Percentiles rank a stretch among this genome's conserved stretches.
Evolutionary conservation across 768 basidiomycete species (phyloP).

Genomic region (Pholiota microspora): DNA sequence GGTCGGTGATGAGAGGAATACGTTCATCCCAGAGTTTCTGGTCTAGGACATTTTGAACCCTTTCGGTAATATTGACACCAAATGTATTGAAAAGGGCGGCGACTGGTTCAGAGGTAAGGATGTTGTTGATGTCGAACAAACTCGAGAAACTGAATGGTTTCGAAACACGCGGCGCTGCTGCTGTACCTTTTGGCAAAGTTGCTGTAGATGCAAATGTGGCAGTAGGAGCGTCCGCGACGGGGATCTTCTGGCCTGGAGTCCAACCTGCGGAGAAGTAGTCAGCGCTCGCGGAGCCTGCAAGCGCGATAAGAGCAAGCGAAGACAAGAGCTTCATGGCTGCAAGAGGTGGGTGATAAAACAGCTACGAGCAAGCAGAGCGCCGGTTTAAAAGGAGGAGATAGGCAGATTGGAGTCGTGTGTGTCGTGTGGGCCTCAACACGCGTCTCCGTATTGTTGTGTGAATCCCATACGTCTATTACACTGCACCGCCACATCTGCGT

Average conservation of each 20-base stretch:
- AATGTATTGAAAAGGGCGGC: conserved; percentile 49
- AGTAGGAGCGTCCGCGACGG: conserved; percentile 23
- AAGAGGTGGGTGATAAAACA: neutral
- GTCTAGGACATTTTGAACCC: conserved; percentile 32
- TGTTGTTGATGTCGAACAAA: conserved; percentile 35
- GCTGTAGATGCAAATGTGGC: conserved; percentile 19
- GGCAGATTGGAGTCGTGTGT: no score
- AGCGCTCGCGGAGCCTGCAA: conserved; percentile 43
- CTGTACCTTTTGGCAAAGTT: conserved; percentile 15
- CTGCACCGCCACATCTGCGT: conserved; percentile 18
- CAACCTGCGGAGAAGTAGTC: conserved; percentile 85
- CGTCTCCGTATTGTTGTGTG: conserved; percentile 19
- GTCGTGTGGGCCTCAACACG: conserved; percentile 20
- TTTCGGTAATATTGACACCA: conserved; percentile 74
- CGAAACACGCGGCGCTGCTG: conserved; percentile 22
- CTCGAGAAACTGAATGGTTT: conserved; percentile 26
- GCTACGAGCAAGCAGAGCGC: neutral
- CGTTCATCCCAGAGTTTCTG: conserved; percentile 63
- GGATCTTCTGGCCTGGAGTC: conserved; percentile 66
- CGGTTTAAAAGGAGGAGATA: conserved; percentile 9
- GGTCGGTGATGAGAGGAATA: conserved; percentile 78
- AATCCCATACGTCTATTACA: conserved; percentile 11
- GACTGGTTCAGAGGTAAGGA: conserved; percentile 55
- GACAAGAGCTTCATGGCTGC: conserved; percentile 51
- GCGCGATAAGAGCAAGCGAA: conserved; percentile 32